Conservation (phyloP, 2,329 filamentous ascomycete genomes). For the Didymella sp. region DNA sequence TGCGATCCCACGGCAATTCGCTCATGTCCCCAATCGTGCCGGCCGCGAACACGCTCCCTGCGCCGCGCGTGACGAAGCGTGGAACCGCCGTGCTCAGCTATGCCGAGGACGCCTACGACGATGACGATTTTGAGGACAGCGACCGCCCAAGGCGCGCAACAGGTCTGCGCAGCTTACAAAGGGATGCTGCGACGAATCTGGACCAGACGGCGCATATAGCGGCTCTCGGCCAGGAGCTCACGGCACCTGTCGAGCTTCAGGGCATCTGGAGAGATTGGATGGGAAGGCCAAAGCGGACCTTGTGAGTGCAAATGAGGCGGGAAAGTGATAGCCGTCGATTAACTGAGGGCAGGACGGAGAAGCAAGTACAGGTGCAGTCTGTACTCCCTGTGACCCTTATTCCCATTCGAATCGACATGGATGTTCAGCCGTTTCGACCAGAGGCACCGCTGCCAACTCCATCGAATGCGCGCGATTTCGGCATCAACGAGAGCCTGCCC, state of each 20-base stretch:
- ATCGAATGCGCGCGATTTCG: conserved; percentile 62
- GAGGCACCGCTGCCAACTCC: conserved; percentile 69
- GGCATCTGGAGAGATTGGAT: conserved; percentile 97
- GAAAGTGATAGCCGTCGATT: conserved; percentile 8
- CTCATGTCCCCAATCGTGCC: conserved; percentile 85
- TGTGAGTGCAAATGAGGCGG: conserved; percentile 49
- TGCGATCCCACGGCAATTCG: conserved; percentile 90
- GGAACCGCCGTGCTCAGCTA: conserved; percentile 98
- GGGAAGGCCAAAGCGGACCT: conserved; percentile 67
- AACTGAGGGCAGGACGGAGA: conserved; percentile 57
- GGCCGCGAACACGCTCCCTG: conserved; percentile 69
- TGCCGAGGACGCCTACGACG: conserved; percentile 93
- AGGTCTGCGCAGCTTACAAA: conserved; percentile 76
- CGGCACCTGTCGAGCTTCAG: conserved; percentile 80
- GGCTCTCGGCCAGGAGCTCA: conserved; percentile 83
- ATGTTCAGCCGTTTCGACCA: conserved; percentile 80
- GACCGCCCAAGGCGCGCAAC: conserved; percentile 76
- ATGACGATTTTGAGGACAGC: conserved; percentile 76
- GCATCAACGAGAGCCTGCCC: conserved; percentile 74
- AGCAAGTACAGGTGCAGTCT: conserved; percentile 69
- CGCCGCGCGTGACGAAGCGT: conserved; percentile 90
- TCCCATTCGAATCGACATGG: conserved; percentile 94
- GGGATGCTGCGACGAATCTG: conserved; percentile 67
- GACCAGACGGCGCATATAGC: conserved; percentile 71
- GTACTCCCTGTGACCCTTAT: conserved; percentile 88